Evolutionary conservation across 2,329 filamentous ascomycete genomes (phyloP).

Genomic region (Penicillium sp.): DNA sequence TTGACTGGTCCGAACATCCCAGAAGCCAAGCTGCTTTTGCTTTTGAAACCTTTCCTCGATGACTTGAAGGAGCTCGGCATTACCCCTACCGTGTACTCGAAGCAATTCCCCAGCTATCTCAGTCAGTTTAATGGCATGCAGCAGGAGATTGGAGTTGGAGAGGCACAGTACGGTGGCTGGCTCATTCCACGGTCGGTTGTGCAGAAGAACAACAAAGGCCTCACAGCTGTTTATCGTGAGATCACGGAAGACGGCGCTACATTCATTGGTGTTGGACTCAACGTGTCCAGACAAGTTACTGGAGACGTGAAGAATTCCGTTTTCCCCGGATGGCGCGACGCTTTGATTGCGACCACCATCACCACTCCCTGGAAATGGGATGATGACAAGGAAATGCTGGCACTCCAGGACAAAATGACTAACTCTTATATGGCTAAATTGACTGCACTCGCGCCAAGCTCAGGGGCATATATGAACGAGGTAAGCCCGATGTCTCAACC

Average conservation of each 20-base stretch:
- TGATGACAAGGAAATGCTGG: slow-evolving; percentile 36
- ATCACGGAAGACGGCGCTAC: slow-evolving; percentile 37
- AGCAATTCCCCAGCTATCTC: slow-evolving; percentile 35
- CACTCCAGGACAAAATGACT: slow-evolving; percentile 41
- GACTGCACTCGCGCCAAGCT: slow-evolving; percentile 38
- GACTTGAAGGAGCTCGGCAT: slow-evolving; percentile 42
- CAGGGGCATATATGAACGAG: slow-evolving; percentile 27
- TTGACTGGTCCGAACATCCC: slow-evolving; percentile 53
- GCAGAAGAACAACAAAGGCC: slow-evolving; percentile 29
- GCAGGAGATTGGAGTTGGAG: slow-evolving; percentile 38
- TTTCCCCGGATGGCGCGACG: slow-evolving; percentile 44
- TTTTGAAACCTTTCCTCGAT: slow-evolving; percentile 51
- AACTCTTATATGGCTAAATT: slow-evolving; percentile 41
- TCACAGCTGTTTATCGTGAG: slow-evolving; percentile 35
- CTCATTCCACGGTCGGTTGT: slow-evolving; percentile 41
- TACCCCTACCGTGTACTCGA: slow-evolving; percentile 30
- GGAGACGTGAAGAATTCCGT: slow-evolving; percentile 48
- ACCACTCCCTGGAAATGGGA: slow-evolving; percentile 43
- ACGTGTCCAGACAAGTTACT: slow-evolving; percentile 38
- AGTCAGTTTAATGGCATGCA: slow-evolving; percentile 36
- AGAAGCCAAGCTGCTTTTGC: slow-evolving; percentile 42
- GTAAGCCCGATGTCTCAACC: background rate
- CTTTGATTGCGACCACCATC: slow-evolving; percentile 44
- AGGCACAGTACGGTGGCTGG: slow-evolving; percentile 38
- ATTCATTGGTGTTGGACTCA: slow-evolving; percentile 42